Evolutionary conservation across 2,329 filamentous ascomycete genomes (phyloP).

Genomic region (Plectosphaerella cucumerina): DNA sequence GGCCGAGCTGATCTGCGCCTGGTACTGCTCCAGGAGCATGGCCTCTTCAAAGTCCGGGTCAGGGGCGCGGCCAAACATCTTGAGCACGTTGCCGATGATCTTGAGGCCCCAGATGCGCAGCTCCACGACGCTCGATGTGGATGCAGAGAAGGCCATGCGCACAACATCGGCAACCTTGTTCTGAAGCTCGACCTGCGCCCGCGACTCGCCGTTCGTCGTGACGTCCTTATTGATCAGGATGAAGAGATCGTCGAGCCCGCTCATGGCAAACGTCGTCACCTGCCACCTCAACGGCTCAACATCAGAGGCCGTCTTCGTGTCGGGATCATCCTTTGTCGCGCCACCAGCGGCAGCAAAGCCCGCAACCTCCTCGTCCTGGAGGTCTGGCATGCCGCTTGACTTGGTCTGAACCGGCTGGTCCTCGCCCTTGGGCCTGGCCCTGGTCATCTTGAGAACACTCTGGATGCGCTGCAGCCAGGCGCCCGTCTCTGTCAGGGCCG

Average conservation of each 20-base stretch:
- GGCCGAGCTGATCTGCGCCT: constrained; percentile 95
- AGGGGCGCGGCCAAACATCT: constrained; percentile 92
- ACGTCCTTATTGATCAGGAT: constrained; percentile 74
- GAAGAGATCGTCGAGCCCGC: constrained; percentile 80
- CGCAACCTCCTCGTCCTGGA: constrained; percentile 94
- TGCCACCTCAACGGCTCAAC: constrained; percentile 95
- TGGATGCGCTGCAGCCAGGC: constrained; percentile 90
- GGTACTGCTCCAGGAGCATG: constrained; percentile 94
- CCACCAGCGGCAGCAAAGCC: constrained; percentile 71
- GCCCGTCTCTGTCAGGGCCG: constrained; percentile 72
- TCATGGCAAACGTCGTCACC: constrained; percentile 89
- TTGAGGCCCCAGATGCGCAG: constrained; percentile 87
- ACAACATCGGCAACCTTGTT: constrained; percentile 86
- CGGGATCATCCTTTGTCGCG: constrained; percentile 48
- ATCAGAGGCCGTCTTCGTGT: constrained; percentile 48
- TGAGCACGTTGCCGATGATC: constrained; percentile 89
- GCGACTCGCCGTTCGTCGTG: constrained; percentile 71
- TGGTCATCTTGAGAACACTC: constrained; percentile 81
- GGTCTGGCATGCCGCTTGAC: constrained; percentile 60
- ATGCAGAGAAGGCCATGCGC: constrained; percentile 94
- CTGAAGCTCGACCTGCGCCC: constrained; percentile 75
- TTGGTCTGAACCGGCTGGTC: constrained; percentile 30
- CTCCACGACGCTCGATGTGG: constrained; percentile 87
- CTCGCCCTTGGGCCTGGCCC: constrained; percentile 58
- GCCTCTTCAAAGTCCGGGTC: constrained; percentile 98